Percentiles rank a stretch among this genome's conserved stretches.
These are phyloP conservation scores for Limonium bicolor DNA, from an alignment of 148 eudicot genomes.

Conservation along the genomic window DNA sequence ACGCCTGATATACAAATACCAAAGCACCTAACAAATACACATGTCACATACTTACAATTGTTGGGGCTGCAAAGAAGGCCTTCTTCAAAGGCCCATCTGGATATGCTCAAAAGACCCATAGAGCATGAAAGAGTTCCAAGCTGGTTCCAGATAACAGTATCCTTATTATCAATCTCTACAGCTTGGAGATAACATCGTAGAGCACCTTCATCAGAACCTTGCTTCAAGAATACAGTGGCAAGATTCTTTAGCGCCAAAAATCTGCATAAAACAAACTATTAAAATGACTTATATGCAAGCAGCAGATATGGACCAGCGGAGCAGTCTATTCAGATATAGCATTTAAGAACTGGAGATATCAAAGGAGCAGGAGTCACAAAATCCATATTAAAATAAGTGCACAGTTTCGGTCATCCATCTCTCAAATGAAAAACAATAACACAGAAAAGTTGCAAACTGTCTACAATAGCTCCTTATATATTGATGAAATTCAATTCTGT, in stretches of 20 bases:
- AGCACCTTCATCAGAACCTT: slow-evolving; percentile 75
- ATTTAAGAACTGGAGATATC: too few species aligned
- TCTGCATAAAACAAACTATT: slow-evolving; percentile 30
- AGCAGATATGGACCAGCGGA: too few species aligned
- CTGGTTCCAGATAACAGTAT: slow-evolving; percentile 95
- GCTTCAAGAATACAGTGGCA: slow-evolving; percentile 82
- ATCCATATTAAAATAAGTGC: too few species aligned
- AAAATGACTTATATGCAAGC: too few species aligned
- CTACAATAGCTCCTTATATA: too few species aligned
- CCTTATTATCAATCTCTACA: slow-evolving; percentile 87
- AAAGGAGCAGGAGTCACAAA: too few species aligned
- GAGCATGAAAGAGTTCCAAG: slow-evolving; percentile 89
- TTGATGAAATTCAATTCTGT: too few species aligned
- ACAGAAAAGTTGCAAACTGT: too few species aligned
- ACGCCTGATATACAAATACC: neutral
- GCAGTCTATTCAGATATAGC: too few species aligned
- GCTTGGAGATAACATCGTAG: slow-evolving; percentile 90
- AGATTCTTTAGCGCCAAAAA: slow-evolving; percentile 92
- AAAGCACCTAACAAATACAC: neutral
- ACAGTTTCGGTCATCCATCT: too few species aligned
- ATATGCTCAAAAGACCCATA: slow-evolving; percentile 78
- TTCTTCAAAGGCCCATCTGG: slow-evolving; percentile 99
- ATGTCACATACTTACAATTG: slow-evolving; percentile 75
- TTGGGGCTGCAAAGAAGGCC: slow-evolving; percentile 94
- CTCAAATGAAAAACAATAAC: too few species aligned